A percentile compares a stretch with the other conserved stretches of the same genome.
Evolutionary conservation across 176 grass and related monocot genomes (phyloP).

Genomic region (Tillandsia leiboldiana): DNA sequence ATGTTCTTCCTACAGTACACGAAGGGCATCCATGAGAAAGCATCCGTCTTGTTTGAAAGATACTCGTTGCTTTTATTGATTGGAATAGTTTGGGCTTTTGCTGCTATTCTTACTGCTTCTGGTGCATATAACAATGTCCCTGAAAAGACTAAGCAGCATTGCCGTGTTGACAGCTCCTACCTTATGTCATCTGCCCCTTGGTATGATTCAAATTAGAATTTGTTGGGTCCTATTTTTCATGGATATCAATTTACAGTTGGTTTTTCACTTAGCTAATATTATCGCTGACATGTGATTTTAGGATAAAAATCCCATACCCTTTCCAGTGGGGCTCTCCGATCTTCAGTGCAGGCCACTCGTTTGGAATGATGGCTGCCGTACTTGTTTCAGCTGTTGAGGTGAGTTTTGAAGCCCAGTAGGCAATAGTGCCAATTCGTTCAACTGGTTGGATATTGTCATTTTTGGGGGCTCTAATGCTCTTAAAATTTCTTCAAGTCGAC

Average conservation of each 20-base stretch:
- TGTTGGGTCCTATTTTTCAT: not conserved
- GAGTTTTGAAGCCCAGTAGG: not conserved
- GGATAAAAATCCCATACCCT: conserved; percentile 89
- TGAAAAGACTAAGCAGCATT: conserved; percentile 69
- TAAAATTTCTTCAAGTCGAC: conserved; percentile 59
- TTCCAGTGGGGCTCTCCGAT: conserved; percentile 95
- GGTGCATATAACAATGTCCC: conserved; percentile 85
- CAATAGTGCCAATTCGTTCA: not conserved
- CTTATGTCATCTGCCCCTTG: conserved; percentile 90
- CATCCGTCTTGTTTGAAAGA: conserved; percentile 60
- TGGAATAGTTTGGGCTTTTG: conserved; percentile 79
- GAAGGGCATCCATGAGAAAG: conserved; percentile 19
- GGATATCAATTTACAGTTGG: not conserved
- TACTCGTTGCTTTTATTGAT: conserved; percentile 78
- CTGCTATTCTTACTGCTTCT: conserved; percentile 86
- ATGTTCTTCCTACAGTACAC: conserved; percentile 48
- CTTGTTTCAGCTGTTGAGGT: conserved; percentile 96
- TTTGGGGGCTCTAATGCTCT: not conserved
- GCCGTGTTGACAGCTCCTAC: conserved; percentile 67
- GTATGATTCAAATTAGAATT: conserved; percentile 27
- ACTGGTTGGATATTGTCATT: not conserved
- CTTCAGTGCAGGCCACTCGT: conserved; percentile 84
- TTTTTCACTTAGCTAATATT: conserved; percentile 12
- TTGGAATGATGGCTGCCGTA: conserved; percentile 99
- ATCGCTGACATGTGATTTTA: conserved; percentile 29